These are phyloP conservation scores for Yamadazyma kitorensis DNA, from an alignment of 805 yeast genomes.

Conservation along the genomic window DNA sequence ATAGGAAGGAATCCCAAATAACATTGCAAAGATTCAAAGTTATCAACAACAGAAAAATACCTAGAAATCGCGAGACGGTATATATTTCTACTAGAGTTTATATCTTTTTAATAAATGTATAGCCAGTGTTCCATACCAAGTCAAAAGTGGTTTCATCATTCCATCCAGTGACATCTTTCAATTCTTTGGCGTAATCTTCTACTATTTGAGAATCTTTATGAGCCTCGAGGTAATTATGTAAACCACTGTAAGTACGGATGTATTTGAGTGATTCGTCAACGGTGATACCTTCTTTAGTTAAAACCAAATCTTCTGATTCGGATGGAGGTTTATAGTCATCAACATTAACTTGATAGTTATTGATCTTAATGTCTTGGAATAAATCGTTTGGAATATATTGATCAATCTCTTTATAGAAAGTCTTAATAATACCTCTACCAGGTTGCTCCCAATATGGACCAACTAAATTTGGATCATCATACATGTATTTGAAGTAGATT, in stretches of 20 bases:
- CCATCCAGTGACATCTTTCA: constrained; percentile 48
- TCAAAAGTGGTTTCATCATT: constrained; percentile 38
- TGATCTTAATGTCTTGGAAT: constrained; percentile 38
- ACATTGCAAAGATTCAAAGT: constrained; percentile 2
- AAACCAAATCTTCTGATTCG: constrained; percentile 20
- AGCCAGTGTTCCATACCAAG: constrained; percentile 50
- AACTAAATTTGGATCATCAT: constrained; percentile 41
- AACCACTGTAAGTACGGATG: constrained; percentile 68
- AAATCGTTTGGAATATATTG: constrained; percentile 38
- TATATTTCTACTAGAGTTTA: background rate
- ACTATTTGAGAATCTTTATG: constrained; percentile 32
- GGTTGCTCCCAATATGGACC: constrained; percentile 88
- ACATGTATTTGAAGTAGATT: constrained; percentile 37
- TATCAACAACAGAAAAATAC: too few species aligned
- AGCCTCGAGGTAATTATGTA: constrained; percentile 52
- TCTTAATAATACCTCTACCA: constrained; percentile 58
- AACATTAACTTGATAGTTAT: constrained; percentile 22
- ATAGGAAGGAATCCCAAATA: constrained; percentile 7
- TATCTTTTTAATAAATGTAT: constrained; percentile 43
- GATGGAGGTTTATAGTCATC: constrained; percentile 13
- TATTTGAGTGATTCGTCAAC: constrained; percentile 50
- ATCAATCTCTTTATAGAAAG: constrained; percentile 40
- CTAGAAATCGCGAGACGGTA: background rate
- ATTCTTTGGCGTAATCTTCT: constrained; percentile 29
- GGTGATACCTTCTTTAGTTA: constrained; percentile 38